phyloP scores from a whole-genome alignment of 2,329 filamentous ascomycete species.

The Diaporthe ampelina region DNA sequence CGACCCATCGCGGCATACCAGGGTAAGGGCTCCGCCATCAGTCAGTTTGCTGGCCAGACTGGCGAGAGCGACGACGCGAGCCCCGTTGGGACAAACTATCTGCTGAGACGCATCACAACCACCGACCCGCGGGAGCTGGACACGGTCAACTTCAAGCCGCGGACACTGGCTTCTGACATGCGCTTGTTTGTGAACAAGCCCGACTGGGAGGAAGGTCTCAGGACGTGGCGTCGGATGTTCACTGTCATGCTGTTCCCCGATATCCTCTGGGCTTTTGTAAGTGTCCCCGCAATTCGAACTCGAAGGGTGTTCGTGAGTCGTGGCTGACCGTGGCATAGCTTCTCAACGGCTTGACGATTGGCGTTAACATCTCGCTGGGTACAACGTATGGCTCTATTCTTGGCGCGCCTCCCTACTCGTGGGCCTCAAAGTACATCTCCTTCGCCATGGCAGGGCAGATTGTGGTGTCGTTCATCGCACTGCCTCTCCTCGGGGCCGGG shows the following conservation, averaged over 20 bases:
- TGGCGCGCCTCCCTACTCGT: slow-evolving; percentile 53
- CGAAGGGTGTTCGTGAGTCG: neutral
- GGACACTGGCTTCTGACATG: slow-evolving; percentile 38
- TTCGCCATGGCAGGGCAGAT: slow-evolving; percentile 56
- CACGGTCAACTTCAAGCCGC: slow-evolving; percentile 30
- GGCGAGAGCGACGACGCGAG: slow-evolving; percentile 7
- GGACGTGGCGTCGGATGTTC: slow-evolving; percentile 33
- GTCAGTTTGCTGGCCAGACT: slow-evolving; percentile 2
- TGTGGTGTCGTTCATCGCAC: slow-evolving; percentile 49
- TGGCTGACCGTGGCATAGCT: slow-evolving; percentile 1
- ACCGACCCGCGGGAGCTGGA: slow-evolving; percentile 31
- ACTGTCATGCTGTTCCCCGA: slow-evolving; percentile 25
- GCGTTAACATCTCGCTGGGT: slow-evolving; percentile 58
- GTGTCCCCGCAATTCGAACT: neutral
- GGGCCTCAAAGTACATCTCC: slow-evolving; percentile 51
- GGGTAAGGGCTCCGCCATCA: neutral
- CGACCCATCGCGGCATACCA: slow-evolving; percentile 21
- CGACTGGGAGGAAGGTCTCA: slow-evolving; percentile 36
- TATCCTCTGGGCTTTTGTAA: slow-evolving; percentile 15
- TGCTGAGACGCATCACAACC: slow-evolving; percentile 23
- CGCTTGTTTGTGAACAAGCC: slow-evolving; percentile 36
- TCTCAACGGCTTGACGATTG: slow-evolving; percentile 42
- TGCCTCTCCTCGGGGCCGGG: slow-evolving; percentile 55
- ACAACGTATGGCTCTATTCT: slow-evolving; percentile 57
- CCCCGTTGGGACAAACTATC: neutral